A percentile compares a stretch with the other conserved stretches of the same genome.
Evolutionary conservation across 495 filamentous ascomycete genomes (phyloP).

Genomic region (Cryomyces antarcticus): DNA sequence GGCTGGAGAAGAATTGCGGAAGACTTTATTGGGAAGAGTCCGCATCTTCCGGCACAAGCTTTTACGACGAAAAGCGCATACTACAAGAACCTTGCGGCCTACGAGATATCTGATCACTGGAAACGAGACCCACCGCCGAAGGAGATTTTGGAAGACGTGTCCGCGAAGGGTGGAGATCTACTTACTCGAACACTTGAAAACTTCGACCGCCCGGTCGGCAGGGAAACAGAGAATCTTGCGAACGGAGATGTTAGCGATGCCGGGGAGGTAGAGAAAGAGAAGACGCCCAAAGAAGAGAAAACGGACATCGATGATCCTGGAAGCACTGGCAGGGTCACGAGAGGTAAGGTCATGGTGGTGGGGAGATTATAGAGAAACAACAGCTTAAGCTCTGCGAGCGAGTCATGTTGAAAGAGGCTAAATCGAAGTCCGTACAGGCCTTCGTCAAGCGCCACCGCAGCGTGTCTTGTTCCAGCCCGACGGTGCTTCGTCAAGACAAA

Average conservation of each 20-base stretch:
- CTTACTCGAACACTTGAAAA: slow-evolving; percentile 61
- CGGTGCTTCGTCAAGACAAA: slow-evolving; percentile 35
- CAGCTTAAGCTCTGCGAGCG: no score
- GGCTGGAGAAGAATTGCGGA: slow-evolving; percentile 55
- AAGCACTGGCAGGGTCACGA: slow-evolving; percentile 36
- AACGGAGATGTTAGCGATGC: slow-evolving; percentile 21
- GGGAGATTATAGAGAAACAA: not conserved
- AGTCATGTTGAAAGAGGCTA: no score
- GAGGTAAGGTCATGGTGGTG: slow-evolving; percentile 21
- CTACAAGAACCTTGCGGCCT: slow-evolving; percentile 69
- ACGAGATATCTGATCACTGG: slow-evolving; percentile 54
- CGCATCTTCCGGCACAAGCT: slow-evolving; percentile 48
- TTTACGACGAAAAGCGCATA: slow-evolving; percentile 64
- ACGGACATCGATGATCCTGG: slow-evolving; percentile 37
- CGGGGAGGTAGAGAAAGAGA: slow-evolving; percentile 33
- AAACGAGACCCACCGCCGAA: slow-evolving; percentile 58
- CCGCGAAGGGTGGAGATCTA: slow-evolving; percentile 54
- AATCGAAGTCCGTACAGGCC: slow-evolving; percentile 17
- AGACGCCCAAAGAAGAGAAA: slow-evolving; percentile 40
- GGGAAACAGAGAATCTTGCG: slow-evolving; percentile 16
- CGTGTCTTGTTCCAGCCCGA: slow-evolving; percentile 69
- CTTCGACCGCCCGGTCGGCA: slow-evolving; percentile 25
- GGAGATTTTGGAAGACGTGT: slow-evolving; percentile 58
- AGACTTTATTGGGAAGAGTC: slow-evolving; percentile 38
- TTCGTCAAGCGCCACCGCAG: slow-evolving; percentile 60